Base-by-base conservation (phyloP, 441 rosid species). In the Gossypium lobatum region DNA sequence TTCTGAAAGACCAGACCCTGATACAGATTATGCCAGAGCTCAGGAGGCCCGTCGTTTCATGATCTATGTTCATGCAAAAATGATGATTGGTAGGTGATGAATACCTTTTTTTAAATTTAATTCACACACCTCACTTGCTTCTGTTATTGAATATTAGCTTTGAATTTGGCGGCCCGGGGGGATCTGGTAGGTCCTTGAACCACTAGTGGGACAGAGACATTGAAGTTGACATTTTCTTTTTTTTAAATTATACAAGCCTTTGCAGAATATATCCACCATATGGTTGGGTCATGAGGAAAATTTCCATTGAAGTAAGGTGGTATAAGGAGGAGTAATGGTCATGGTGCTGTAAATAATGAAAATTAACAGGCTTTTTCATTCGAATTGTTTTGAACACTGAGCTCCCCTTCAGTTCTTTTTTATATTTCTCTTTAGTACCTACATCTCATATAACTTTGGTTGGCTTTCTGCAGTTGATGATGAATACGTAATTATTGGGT, bases 21-120 rank as follows among this genome's bases (percentile, higher is more conserved):
- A 89, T 81, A 66, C 98, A 25, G 86, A 89, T 80, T 90, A 89
- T 68, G 60, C 79, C 57, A 83, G 93, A 82, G 99, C 99, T n/a
- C 99, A 93, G 84, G 89, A 86, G 77, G 93, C 93, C 5, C 84
- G 99, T 2, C 96, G 99, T 34, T 95, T 95, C 87, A 95, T 95
- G 99, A 95, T 95, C 50, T 95, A 95, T 80, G 99, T 95, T 70
- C 99, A 95, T 71, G 37, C 96, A 75, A 95, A 95, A 86, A 95
- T 95, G 99, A 95, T 95, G 99, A 91, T 95, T 5, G 97, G 99
- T 93, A 79, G 81, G 88, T 74, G 69, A 18, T 26, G n/a, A 20
- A 6, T 20, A 18, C 37, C 50, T n/a, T 37, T 31, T 31, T 31
- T 31, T 48, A 4, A 45, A 65, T 4, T 61, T 6, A 46, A 66